Base-by-base conservation (phyloP, 2,329 filamentous ascomycete genomes). In the Chaetomiaceae sp. region DNA sequence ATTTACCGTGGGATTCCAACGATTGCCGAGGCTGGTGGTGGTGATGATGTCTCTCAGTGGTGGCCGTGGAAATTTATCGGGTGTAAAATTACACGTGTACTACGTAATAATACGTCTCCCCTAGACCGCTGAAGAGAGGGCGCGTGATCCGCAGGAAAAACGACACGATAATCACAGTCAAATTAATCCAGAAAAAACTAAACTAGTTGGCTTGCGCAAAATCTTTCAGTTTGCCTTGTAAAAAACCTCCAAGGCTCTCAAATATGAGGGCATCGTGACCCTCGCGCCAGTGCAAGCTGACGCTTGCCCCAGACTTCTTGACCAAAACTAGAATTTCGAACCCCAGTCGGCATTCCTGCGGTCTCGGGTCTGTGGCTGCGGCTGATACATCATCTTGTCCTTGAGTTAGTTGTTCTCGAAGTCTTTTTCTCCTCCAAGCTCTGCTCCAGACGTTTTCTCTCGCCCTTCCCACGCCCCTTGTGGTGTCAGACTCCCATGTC, bases 161-260 rank as follows among this genome's bases (percentile, higher is more conserved):
- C 25, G 9, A 27, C 25, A 27, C 25, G 25, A 9, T 9, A 18
- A 36, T 20, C 33, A 18, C 14, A 16, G 4, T n/a, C 9, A 36
- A 42, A 18, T n/a, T n/a, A n/a, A n/a, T n/a, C n/a, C n/a, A n/a
- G 4, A 27, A n/a, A 14, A 10, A 25, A 3, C n/a, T 37, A 14
- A 21, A 23, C 8, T 16, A 18, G 5, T 14, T 32, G 10, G 18
- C 5, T 38, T 33, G 2, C 18, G 16, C n/a, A 10, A 54, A 16
- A 13, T 63, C 62, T 34, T 62, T 60, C 2, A 75, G 50, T 53
- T 77, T 79, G 32, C 79, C 74, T 67, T 84, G 87, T 40, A 95
- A 58, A 73, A 91, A 90, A 0, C 89, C 90, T 55, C 84, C 86
- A 58, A 99, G 90, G 66, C 91, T 96, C 70, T 95, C 88, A 68